These are phyloP conservation scores for Arthroderma sp. DNA, from an alignment of 2,329 filamentous ascomycete species.

Conservation along the genomic window DNA sequence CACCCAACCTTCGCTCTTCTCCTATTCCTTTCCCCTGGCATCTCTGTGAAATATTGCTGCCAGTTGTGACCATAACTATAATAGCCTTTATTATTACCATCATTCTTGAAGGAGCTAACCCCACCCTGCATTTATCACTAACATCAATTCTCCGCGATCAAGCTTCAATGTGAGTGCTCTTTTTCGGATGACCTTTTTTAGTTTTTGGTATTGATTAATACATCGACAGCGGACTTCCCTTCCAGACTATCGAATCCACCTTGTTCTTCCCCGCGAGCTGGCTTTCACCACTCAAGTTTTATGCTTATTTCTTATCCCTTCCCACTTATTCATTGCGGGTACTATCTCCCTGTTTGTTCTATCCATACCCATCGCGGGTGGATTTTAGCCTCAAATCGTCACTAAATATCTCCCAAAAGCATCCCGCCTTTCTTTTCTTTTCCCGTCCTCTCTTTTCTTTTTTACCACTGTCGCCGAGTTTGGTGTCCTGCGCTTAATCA, in stretches of 20 bases:
- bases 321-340: neutral
- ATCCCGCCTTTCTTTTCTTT: neutral
- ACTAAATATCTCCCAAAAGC: too few relatives aligned
- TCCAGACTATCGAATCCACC: neutral
- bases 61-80: neutral
- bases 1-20: slow-evolving; percentile 1
- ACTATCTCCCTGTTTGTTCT: too few relatives aligned
- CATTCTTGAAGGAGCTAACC: neutral
- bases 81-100: too few relatives aligned
- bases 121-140: slow-evolving; percentile 3
- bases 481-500: neutral
- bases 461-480: neutral
- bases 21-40: slow-evolving; percentile 2
- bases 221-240: neutral
- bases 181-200: neutral
- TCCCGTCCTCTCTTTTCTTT: neutral
- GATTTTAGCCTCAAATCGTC: too few relatives aligned
- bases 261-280: slow-evolving; percentile 1
- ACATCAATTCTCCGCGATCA: slow-evolving; percentile 3
- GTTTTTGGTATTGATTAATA: neutral
- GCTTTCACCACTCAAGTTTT: slow-evolving; percentile 1
- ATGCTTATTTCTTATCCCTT: slow-evolving; percentile 4
- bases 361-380: too few relatives aligned
- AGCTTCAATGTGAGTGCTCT: slow-evolving; percentile 3
- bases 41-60: slow-evolving; percentile 1